Evolutionary conservation across 345 rosid species (phyloP).

Genomic region (Eucalyptus cladocalyx): DNA sequence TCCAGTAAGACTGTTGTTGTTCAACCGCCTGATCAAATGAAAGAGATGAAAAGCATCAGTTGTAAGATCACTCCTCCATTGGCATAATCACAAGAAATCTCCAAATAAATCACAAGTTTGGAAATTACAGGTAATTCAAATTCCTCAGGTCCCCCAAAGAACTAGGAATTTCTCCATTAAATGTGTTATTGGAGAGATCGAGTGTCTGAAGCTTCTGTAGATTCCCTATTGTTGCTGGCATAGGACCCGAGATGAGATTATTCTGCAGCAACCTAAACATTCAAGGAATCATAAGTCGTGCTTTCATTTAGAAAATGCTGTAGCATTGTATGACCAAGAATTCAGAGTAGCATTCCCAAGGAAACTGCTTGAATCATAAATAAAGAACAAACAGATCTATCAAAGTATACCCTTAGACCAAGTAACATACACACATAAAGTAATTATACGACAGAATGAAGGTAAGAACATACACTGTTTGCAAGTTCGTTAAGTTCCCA

Average conservation of each 20-base stretch:
- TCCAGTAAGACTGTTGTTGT: slow-evolving; percentile 91
- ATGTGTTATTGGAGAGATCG: slow-evolving; percentile 85
- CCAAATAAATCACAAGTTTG: not conserved
- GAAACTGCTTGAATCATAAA: not conserved
- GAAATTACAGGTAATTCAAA: slow-evolving; percentile 79
- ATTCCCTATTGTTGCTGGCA: slow-evolving; percentile 76
- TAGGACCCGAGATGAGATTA: slow-evolving; percentile 75
- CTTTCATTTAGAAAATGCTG: not conserved
- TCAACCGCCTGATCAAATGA: slow-evolving; percentile 56
- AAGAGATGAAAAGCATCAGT: not conserved
- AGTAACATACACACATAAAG: not conserved
- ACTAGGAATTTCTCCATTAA: slow-evolving; percentile 62
- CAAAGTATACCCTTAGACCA: not conserved
- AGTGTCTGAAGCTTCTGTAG: slow-evolving; percentile 81
- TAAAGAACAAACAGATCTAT: not conserved
- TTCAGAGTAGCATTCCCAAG: not conserved
- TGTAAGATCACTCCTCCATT: not conserved
- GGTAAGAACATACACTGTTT: slow-evolving; percentile 61
- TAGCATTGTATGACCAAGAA: not conserved
- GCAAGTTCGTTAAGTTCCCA: slow-evolving; percentile 77
- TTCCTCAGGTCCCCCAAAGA: slow-evolving; percentile 70
- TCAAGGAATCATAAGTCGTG: not conserved
- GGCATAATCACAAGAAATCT: not conserved
- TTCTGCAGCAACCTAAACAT: slow-evolving; percentile 85
- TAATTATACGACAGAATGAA: not conserved